phyloP scores from a whole-genome alignment of 2,329 filamentous ascomycete species.

The Aphanocladium album region DNA sequence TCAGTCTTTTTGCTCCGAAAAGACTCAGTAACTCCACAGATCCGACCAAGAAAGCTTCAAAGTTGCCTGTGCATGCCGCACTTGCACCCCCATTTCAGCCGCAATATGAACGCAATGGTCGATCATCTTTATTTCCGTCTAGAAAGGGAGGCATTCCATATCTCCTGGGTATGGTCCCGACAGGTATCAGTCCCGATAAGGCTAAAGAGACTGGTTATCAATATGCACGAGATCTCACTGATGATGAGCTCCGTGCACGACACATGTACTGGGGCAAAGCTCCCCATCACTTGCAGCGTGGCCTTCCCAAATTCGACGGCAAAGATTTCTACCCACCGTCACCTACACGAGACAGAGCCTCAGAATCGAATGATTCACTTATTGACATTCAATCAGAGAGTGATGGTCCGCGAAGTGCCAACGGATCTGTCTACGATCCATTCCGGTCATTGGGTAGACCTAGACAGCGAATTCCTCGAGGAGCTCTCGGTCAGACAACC shows the following conservation, averaged over 20 bases:
- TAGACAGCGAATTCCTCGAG: conserved; percentile 18
- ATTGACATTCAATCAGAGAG: not conserved
- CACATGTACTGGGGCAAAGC: conserved; percentile 57
- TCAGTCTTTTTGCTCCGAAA: conserved; percentile 17
- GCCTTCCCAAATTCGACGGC: conserved; percentile 59
- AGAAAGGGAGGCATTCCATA: conserved; percentile 39
- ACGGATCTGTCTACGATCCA: conserved; percentile 17
- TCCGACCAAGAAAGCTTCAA: conserved; percentile 28
- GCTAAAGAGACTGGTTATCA: conserved; percentile 44
- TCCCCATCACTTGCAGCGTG: conserved; percentile 43
- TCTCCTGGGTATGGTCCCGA: conserved; percentile 48
- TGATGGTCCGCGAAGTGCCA: not conserved
- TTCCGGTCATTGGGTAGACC: conserved; percentile 18
- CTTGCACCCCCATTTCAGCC: conserved; percentile 47
- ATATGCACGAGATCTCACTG: conserved; percentile 53
- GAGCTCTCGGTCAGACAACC: conserved; percentile 24
- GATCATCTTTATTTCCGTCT: not conserved
- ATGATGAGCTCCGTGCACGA: conserved; percentile 54
- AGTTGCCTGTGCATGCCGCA: conserved; percentile 42
- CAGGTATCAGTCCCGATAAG: conserved; percentile 36
- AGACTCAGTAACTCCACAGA: conserved; percentile 21
- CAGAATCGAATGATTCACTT: conserved; percentile 1
- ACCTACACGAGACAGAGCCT: conserved; percentile 35
- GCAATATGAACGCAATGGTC: conserved; percentile 2
- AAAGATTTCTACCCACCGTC: conserved; percentile 60